Conservation (phyloP, 495 filamentous ascomycete species). For the Xylaria flabelliformis region DNA sequence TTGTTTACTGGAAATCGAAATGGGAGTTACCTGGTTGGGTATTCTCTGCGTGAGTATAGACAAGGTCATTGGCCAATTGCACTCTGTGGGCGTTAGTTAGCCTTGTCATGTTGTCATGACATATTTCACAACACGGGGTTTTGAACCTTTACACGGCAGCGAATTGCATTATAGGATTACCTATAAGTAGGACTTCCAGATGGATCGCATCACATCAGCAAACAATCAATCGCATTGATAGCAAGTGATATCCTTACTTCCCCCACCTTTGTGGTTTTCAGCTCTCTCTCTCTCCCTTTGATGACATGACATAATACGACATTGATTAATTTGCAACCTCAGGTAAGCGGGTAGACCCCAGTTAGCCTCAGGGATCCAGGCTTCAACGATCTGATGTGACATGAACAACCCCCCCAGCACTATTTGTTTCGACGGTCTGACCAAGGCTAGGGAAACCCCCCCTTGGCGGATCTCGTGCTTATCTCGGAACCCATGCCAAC, state of each 20-base stretch:
- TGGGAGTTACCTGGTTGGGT: slow-evolving; percentile 24
- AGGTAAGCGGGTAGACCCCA: slow-evolving; percentile 16
- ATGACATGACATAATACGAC: slow-evolving; percentile 31
- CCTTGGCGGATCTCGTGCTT: background rate
- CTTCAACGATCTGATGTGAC: slow-evolving; percentile 8
- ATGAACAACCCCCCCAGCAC: background rate
- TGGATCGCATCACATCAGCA: background rate
- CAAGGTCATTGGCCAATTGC: slow-evolving; percentile 10
- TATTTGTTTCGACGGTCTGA: background rate
- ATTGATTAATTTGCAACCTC: slow-evolving; percentile 39
- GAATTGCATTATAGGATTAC: background rate
- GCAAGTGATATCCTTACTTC: background rate
- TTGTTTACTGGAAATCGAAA: background rate
- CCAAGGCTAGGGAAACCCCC: background rate
- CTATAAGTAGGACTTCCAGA: background rate
- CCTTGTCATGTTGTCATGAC: background rate
- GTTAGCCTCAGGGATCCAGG: background rate
- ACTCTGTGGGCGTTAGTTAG: background rate
- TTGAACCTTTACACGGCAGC: background rate
- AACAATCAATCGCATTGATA: background rate
- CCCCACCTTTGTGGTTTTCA: slow-evolving; percentile 9
- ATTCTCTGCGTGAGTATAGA: slow-evolving; percentile 9
- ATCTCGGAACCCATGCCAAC: background rate
- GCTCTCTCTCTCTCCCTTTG: slow-evolving; percentile 9
- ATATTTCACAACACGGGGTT: background rate